phyloP scores from a whole-genome alignment of 768 basidiomycete species.

The Strobilomyces dryophilus region DNA sequence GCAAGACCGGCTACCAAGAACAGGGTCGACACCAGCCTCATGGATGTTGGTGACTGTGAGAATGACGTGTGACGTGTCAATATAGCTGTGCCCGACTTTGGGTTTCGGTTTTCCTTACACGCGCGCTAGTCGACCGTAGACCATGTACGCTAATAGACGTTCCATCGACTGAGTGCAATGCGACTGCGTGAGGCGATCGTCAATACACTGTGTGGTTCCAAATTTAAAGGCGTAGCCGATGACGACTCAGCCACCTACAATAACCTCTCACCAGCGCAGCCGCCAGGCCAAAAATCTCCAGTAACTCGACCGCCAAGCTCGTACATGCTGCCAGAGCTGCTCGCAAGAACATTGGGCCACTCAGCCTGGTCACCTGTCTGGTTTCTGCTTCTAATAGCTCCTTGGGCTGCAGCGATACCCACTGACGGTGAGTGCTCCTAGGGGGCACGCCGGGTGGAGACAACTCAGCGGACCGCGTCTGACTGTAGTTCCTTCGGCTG shows the following conservation, averaged over 20 bases:
- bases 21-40: constrained; percentile 46
- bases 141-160: no score
- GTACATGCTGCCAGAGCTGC: constrained; percentile 2
- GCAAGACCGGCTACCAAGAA: constrained; percentile 16
- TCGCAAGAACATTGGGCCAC: constrained; percentile 1
- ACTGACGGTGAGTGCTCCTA: constrained; percentile 36
- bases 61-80: no score
- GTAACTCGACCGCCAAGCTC: background rate
- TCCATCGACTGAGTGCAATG: no score
- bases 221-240: no score
- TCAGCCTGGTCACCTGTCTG: constrained; percentile 13
- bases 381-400: constrained; percentile 13
- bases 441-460: background rate
- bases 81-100: no score
- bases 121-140: no score
- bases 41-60: constrained; percentile 19
- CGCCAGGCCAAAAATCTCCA: background rate
- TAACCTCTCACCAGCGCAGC: background rate
- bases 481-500: constrained; percentile 63
- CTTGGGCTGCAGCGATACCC: constrained; percentile 27
- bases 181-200: no score
- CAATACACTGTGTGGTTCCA: no score
- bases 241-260: background rate
- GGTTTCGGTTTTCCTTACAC: no score
- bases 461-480: background rate